Conservation (phyloP, 495 filamentous ascomycete species). For the Aspergillus haitiensis region DNA sequence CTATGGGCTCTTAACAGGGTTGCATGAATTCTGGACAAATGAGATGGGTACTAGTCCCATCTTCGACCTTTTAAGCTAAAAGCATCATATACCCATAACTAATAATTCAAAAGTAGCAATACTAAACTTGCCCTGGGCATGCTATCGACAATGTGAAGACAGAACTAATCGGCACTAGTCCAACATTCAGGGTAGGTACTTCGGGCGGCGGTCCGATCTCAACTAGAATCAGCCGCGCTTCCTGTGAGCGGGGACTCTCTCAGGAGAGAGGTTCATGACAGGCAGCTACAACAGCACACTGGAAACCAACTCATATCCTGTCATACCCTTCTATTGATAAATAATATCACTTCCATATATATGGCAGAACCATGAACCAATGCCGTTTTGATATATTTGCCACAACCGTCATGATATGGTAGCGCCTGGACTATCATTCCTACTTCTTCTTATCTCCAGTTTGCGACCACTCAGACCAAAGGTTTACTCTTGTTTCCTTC, state of each 20-base stretch:
- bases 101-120: too few species aligned
- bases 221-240: conserved; percentile 17
- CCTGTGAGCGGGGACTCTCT: conserved; percentile 4
- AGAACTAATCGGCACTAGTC: too few species aligned
- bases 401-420: conserved; percentile 5
- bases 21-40: too few species aligned
- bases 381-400: conserved; percentile 1
- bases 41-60: too few species aligned
- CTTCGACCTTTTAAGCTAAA: too few species aligned
- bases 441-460: conserved; percentile 1
- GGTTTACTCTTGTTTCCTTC: not conserved
- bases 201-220: conserved; percentile 8
- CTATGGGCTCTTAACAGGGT: too few species aligned
- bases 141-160: too few species aligned
- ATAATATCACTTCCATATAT: not conserved
- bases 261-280: not conserved
- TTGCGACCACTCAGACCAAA: not conserved
- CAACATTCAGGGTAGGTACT: too few species aligned
- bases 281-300: not conserved
- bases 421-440: conserved; percentile 7
- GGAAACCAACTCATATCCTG: not conserved
- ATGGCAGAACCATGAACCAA: conserved; percentile 10
- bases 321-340: not conserved
- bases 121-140: too few species aligned
- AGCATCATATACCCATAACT: too few species aligned